Evolutionary conservation across 768 basidiomycete genomes (phyloP).

Genomic region (Trichaptum fuscoviolaceum): DNA sequence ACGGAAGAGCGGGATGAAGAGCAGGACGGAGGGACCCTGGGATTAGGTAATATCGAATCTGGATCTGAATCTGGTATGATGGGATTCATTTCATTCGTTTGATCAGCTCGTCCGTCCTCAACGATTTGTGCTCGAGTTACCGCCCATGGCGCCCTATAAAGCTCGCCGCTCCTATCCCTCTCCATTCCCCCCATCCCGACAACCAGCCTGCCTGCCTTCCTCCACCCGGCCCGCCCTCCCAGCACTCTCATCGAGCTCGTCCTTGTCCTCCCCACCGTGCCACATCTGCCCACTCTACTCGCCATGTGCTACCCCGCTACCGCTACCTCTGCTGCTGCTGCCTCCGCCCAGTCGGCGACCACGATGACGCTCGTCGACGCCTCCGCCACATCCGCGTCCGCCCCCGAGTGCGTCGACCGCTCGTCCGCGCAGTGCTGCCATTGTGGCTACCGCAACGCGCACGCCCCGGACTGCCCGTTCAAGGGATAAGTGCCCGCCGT

Average conservation of each 20-base stretch:
- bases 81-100: no score
- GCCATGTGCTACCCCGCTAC: not conserved
- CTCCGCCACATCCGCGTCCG: not conserved
- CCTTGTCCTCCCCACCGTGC: not conserved
- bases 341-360: not conserved
- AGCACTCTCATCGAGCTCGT: not conserved
- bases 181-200: not conserved
- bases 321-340: not conserved
- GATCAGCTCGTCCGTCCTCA: no score
- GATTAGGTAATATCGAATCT: no score
- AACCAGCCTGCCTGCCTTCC: not conserved
- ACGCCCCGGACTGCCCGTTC: conserved; percentile 62
- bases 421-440: conserved; percentile 76
- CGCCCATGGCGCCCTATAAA: no score
- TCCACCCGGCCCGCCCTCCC: not conserved
- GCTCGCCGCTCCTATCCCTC: not conserved
- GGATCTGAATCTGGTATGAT: no score
- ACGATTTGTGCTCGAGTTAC: no score
- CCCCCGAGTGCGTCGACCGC: conserved; percentile 31
- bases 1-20: no score
- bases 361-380: not conserved
- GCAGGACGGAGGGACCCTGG: no score
- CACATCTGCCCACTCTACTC: not conserved
- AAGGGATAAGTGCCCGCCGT: conserved; percentile 29
- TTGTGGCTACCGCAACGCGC: conserved; percentile 63